These are phyloP conservation scores for Trichoderma asperellum DNA, from an alignment of 2,329 filamentous ascomycete genomes.

Conservation along the genomic window DNA sequence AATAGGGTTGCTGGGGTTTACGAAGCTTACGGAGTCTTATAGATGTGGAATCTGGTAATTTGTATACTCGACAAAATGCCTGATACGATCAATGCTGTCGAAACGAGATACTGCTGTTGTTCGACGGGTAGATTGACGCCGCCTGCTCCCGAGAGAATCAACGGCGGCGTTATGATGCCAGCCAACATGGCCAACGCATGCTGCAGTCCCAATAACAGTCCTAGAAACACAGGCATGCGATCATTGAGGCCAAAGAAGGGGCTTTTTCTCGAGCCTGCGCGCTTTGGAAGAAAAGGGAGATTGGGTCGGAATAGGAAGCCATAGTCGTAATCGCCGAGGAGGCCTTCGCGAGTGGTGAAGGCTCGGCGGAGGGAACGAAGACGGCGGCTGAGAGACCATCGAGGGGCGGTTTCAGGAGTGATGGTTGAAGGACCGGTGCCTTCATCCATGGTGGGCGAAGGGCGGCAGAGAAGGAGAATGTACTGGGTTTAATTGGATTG, in stretches of 20 bases:
- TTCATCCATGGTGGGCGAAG: constrained; percentile 54
- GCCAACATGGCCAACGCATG: constrained; percentile 78
- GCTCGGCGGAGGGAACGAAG: constrained; percentile 41
- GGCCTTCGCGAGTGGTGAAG: constrained; percentile 67
- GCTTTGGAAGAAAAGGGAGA: constrained; percentile 75
- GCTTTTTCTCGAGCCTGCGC: constrained; percentile 46
- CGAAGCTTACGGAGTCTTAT: constrained; percentile 59
- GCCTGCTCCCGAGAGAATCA: constrained; percentile 66
- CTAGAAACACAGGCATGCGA: constrained; percentile 73
- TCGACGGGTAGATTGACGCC: constrained; percentile 65
- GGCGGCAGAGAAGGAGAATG: background rate
- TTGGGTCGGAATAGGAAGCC: constrained; percentile 81
- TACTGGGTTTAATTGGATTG: background rate
- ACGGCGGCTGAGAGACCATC: constrained; percentile 36
- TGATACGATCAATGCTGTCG: constrained; percentile 76
- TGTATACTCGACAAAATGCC: constrained; percentile 76
- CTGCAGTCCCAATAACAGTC: constrained; percentile 75
- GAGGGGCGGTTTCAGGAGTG: constrained; percentile 45
- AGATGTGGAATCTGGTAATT: constrained; percentile 76
- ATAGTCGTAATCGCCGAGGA: constrained; percentile 89
- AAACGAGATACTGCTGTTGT: constrained; percentile 76
- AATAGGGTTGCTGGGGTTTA: background rate
- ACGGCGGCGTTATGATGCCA: constrained; percentile 75
- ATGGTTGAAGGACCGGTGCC: constrained; percentile 58
- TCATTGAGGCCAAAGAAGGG: constrained; percentile 88